Evolutionary conservation across 2,329 filamentous ascomycete species (phyloP), one percentile per base, ranked within the genome.

Genomic region (Colletotrichum melonis): DNA sequence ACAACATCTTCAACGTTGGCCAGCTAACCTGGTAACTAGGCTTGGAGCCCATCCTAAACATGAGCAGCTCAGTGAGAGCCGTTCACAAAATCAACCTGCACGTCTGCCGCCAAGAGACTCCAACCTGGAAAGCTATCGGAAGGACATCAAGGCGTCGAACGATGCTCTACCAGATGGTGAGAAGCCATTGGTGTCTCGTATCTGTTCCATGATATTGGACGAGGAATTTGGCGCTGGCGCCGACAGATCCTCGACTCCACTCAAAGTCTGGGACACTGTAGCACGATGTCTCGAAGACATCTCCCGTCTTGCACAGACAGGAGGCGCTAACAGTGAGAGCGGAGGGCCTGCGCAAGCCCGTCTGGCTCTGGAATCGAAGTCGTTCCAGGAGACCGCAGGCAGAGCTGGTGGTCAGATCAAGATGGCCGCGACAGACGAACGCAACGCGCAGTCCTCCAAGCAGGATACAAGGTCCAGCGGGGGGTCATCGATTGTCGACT

Each of bases 221-320:
- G 71, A 73, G n/a, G 71, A 58, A 1, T 8, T 73, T 9, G 67
- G 71, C 2, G 14, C 19, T 0, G 56, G 56, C 5, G 67, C 19
- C 22, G 71, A 73, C 32, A 64, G 56, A 35, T 73, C 71, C 26
- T 65, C 71, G 4, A 46, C 62, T 8, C 42, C 71, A 35, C 24
- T 73, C 19, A 73, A 73, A 57, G 71, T 73, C 22, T 73, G 71
- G 71, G 71, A 73, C 22, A 58, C 71, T 2, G 71, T 73, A 14
- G 49, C 24, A 3, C 52, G 22, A 11, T 73, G 71, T 14, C 5
- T 73, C 5, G 67, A 73, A n/a, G 71, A 62, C 16, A 66, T 73
- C 0, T 64, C 67, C 4, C 55, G 28, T 3, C 57, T 46, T n/a
- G 14, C 60, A 11, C 32, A 54, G 2, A 14, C 30, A 2, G 71